These are phyloP conservation scores for Ocimum tenuiflorum DNA, from an alignment of 257 asterid species.

Conservation along the genomic window DNA sequence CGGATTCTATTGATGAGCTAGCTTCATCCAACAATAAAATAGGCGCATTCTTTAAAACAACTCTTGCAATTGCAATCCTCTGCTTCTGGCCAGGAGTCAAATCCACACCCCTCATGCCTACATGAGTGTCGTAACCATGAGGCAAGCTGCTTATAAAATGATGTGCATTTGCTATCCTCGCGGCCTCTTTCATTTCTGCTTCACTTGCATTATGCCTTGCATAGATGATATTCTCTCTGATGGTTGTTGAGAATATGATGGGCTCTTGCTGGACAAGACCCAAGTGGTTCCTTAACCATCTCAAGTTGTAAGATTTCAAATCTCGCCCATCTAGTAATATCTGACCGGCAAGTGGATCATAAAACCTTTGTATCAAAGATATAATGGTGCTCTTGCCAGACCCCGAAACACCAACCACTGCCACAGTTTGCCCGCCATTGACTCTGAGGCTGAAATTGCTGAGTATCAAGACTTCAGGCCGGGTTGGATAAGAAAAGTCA, in stretches of 20 bases:
- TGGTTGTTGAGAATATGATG: conserved; percentile 87
- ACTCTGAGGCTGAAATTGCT: conserved; percentile 96
- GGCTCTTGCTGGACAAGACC: conserved; percentile 99
- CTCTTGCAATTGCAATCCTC: conserved; percentile 92
- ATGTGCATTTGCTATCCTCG: conserved; percentile 98
- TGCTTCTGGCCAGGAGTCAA: conserved; percentile 98
- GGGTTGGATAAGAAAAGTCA: conserved; percentile 90
- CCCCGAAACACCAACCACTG: conserved; percentile 97
- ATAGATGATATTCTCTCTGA: conserved; percentile 85
- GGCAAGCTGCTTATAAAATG: conserved; percentile 99
- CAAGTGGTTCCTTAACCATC: conserved; percentile 97
- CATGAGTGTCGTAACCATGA: conserved; percentile 99
- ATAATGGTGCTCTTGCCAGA: conserved; percentile 98
- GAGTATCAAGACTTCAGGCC: conserved; percentile 82
- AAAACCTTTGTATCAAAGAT: conserved; percentile 82
- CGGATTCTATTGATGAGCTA: conserved; percentile 92
- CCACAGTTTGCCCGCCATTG: conserved; percentile 94
- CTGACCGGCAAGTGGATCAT: conserved; percentile 93
- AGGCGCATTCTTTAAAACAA: conserved; percentile 85
- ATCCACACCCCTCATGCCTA: conserved; percentile 99
- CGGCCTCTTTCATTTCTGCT: conserved; percentile 99
- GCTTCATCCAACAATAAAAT: conserved; percentile 92
- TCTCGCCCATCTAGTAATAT: conserved; percentile 87
- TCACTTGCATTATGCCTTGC: conserved; percentile 99
- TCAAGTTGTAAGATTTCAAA: conserved; percentile 74